phyloP scores from a whole-genome alignment of 2,329 filamentous ascomycete species.

The Calycina herbarum region DNA sequence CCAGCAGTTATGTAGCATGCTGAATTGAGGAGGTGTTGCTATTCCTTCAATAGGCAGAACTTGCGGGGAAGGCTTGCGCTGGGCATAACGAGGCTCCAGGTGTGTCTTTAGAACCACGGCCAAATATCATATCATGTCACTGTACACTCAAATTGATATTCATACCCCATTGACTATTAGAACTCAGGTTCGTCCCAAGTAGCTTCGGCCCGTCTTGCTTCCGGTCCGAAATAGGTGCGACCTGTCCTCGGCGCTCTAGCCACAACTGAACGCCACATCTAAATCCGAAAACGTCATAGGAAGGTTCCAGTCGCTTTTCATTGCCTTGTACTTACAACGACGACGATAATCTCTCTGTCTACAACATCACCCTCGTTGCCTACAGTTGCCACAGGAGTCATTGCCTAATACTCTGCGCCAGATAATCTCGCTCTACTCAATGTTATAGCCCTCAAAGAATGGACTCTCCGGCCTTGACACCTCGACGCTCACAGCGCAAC shows the following conservation, averaged over 20 bases:
- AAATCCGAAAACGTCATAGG: neutral
- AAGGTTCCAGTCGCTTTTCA: neutral
- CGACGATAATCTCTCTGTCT: constrained; percentile 22
- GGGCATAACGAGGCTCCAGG: no score
- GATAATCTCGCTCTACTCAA: constrained; percentile 18
- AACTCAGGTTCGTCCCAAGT: no score
- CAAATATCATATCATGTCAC: no score
- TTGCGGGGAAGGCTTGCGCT: neutral
- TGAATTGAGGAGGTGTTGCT: constrained; percentile 7
- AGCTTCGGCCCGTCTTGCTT: neutral
- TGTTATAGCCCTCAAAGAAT: constrained; percentile 32
- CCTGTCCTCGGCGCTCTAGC: neutral
- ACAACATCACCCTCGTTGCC: constrained; percentile 23
- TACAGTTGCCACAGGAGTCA: neutral
- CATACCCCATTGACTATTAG: no score
- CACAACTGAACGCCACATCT: neutral
- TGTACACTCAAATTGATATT: no score
- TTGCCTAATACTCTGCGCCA: neutral
- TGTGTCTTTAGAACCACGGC: no score
- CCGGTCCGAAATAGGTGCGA: neutral
- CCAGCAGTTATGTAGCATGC: neutral
- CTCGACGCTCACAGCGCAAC: constrained; percentile 33
- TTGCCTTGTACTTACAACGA: constrained; percentile 1
- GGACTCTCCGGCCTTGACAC: constrained; percentile 33
- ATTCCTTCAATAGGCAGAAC: no score